A percentile compares a stretch with the other conserved stretches of the same genome.
Evolutionary conservation across 2,329 filamentous ascomycete genomes (phyloP).

Genomic region (Claviceps monticola): DNA sequence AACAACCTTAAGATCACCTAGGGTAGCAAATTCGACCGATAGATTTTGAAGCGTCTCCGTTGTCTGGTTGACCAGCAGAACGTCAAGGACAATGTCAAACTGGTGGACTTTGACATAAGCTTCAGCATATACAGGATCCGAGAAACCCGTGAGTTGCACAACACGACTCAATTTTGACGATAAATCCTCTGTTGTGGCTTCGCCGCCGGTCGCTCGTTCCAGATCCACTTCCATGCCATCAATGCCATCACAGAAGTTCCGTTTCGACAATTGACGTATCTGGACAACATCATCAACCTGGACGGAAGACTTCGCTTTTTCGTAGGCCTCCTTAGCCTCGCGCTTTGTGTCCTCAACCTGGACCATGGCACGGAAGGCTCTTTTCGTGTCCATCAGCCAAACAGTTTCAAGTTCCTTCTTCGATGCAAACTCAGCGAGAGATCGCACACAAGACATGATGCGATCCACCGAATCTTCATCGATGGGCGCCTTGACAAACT

Average conservation of each 20-base stretch:
- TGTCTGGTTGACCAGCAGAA: constrained; percentile 93
- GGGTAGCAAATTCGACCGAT: constrained; percentile 94
- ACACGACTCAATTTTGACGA: constrained; percentile 91
- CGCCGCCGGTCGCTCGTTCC: constrained; percentile 86
- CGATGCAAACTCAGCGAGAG: constrained; percentile 76
- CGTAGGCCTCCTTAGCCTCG: constrained; percentile 80
- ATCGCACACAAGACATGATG: constrained; percentile 94
- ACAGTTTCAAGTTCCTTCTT: constrained; percentile 85
- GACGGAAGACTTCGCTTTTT: constrained; percentile 85
- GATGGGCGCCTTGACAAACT: constrained; percentile 93
- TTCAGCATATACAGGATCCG: constrained; percentile 95
- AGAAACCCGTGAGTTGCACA: constrained; percentile 95
- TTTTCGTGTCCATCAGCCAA: constrained; percentile 87
- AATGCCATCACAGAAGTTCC: constrained; percentile 65
- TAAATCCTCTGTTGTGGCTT: constrained; percentile 68
- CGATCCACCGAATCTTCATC: constrained; percentile 97
- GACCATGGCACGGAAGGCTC: constrained; percentile 94
- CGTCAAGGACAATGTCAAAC: constrained; percentile 95
- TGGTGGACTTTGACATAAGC: constrained; percentile 98
- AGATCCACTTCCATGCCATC: constrained; percentile 84
- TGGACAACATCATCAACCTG: constrained; percentile 92
- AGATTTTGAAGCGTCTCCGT: constrained; percentile 93
- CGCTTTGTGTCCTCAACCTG: constrained; percentile 96
- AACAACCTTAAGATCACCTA: constrained; percentile 95
- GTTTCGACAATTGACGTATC: constrained; percentile 87